These are phyloP conservation scores for Thelephora aurantiotincta DNA, from an alignment of 768 basidiomycete species.

Conservation along the genomic window DNA sequence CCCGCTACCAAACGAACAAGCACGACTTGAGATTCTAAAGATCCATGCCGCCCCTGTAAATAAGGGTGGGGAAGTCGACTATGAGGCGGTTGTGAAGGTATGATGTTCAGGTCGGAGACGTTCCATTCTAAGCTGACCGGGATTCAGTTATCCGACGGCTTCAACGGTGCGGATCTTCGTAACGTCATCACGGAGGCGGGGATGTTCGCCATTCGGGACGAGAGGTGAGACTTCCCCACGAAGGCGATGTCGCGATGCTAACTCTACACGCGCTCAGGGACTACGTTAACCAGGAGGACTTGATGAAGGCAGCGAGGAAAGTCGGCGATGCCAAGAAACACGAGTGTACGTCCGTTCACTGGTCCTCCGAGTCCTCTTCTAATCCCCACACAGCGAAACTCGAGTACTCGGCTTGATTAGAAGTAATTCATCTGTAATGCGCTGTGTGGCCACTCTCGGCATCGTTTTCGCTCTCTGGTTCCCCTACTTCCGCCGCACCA, in stretches of 20 bases:
- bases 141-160: slow-evolving; percentile 65
- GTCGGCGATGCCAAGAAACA: slow-evolving; percentile 96
- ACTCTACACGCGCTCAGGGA: slow-evolving; percentile 33
- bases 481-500: background rate
- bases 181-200: slow-evolving; percentile 94
- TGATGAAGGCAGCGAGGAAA: slow-evolving; percentile 92
- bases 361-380: background rate
- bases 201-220: slow-evolving; percentile 98
- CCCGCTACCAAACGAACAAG: slow-evolving; percentile 94
- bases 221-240: slow-evolving; percentile 37
- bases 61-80: slow-evolving; percentile 92
- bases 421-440: background rate
- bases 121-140: background rate
- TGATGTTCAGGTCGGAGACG: slow-evolving; percentile 4
- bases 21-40: slow-evolving; percentile 90
- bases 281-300: slow-evolving; percentile 86
- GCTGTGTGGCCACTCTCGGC: too few relatives aligned
- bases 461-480: too few relatives aligned
- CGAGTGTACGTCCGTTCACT: slow-evolving; percentile 50
- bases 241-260: background rate
- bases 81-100: slow-evolving; percentile 95
- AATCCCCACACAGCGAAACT: slow-evolving; percentile 21
- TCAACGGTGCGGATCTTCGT: slow-evolving; percentile 93
- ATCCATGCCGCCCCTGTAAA: slow-evolving; percentile 92
- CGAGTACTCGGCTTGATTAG: slow-evolving; percentile 26